Evolutionary conservation across 2,329 filamentous ascomycete genomes (phyloP).

Genomic region (Penicillium brasilianum): DNA sequence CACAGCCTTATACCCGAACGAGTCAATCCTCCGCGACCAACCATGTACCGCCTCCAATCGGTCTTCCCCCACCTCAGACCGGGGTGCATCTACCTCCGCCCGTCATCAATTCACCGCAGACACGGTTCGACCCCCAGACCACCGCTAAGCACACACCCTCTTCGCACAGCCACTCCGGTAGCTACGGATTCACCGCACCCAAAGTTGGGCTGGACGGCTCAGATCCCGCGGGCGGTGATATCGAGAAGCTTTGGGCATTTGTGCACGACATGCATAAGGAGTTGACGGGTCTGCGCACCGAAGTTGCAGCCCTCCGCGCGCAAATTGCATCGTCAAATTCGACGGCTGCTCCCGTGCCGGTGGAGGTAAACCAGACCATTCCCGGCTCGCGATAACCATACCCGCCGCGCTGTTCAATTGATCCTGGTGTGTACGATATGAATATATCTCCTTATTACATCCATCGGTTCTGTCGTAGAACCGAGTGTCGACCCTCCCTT

Average conservation of each 20-base stretch:
- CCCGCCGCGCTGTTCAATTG: conserved; percentile 4
- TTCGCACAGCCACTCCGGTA: conserved; percentile 43
- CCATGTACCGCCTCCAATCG: conserved; percentile 34
- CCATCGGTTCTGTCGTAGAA: conserved; percentile 4
- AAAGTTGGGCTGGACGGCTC: conserved; percentile 37
- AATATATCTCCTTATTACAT: not conserved
- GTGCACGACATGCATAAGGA: conserved; percentile 51
- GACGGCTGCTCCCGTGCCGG: conserved; percentile 24
- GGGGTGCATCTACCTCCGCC: conserved; percentile 51
- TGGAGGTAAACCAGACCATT: conserved; percentile 26
- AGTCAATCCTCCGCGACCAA: conserved; percentile 30
- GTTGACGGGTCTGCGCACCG: conserved; percentile 46
- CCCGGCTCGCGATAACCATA: conserved; percentile 21
- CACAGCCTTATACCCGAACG: conserved; percentile 41
- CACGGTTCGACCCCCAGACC: conserved; percentile 49
- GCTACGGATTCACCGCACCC: conserved; percentile 35
- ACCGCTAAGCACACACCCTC: conserved; percentile 43
- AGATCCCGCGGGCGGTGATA: conserved; percentile 31
- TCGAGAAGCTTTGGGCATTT: conserved; percentile 50
- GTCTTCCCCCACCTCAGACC: conserved; percentile 46
- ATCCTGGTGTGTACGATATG: conserved; percentile 30
- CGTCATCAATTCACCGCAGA: conserved; percentile 49
- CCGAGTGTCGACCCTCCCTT: conserved; percentile 3
- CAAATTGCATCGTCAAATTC: conserved; percentile 44
- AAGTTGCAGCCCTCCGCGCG: conserved; percentile 47